A percentile compares a stretch with the other conserved stretches of the same genome.
phyloP scores from a whole-genome alignment of 2,329 filamentous ascomycete species.

The Colletotrichum ledebouriae region DNA sequence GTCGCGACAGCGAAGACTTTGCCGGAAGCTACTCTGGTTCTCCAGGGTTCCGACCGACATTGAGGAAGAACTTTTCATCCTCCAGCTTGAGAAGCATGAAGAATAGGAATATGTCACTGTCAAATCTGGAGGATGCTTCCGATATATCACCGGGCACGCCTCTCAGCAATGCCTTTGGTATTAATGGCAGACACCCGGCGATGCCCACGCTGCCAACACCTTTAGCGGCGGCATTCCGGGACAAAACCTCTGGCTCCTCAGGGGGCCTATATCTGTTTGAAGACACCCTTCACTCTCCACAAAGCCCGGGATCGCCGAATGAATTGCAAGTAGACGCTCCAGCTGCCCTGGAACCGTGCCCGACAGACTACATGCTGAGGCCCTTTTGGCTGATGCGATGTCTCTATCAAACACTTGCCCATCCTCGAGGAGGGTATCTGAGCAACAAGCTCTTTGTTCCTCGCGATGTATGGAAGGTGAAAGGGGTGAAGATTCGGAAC shows the following conservation, averaged over 20 bases:
- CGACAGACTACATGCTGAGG: slow-evolving; percentile 87
- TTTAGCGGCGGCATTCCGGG: slow-evolving; percentile 71
- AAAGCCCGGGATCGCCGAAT: slow-evolving; percentile 75
- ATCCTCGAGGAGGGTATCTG: slow-evolving; percentile 91
- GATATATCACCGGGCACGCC: slow-evolving; percentile 82
- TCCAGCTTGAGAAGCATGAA: slow-evolving; percentile 80
- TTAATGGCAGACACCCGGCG: slow-evolving; percentile 61
- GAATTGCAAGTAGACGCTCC: slow-evolving; percentile 75
- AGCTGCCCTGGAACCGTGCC: slow-evolving; percentile 88
- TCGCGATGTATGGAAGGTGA: slow-evolving; percentile 92
- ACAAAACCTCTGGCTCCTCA: slow-evolving; percentile 68
- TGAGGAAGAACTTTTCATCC: slow-evolving; percentile 79
- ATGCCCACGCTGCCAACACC: slow-evolving; percentile 78
- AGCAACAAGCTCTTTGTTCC: slow-evolving; percentile 94
- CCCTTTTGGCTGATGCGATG: slow-evolving; percentile 99
- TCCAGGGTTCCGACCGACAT: slow-evolving; percentile 62
- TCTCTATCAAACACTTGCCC: slow-evolving; percentile 90
- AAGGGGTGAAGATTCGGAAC: slow-evolving; percentile 91
- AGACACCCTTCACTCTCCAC: slow-evolving; percentile 80
- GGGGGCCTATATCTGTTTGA: slow-evolving; percentile 88
- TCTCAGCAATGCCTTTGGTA: slow-evolving; percentile 75
- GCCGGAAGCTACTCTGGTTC: slow-evolving; percentile 63
- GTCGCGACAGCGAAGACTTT: slow-evolving; percentile 54
- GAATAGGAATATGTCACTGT: slow-evolving; percentile 79
- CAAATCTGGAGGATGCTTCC: slow-evolving; percentile 70